These are phyloP conservation scores for Teratosphaeria epicoccoides DNA, from an alignment of 2,329 filamentous ascomycete species.

Conservation along the genomic window DNA sequence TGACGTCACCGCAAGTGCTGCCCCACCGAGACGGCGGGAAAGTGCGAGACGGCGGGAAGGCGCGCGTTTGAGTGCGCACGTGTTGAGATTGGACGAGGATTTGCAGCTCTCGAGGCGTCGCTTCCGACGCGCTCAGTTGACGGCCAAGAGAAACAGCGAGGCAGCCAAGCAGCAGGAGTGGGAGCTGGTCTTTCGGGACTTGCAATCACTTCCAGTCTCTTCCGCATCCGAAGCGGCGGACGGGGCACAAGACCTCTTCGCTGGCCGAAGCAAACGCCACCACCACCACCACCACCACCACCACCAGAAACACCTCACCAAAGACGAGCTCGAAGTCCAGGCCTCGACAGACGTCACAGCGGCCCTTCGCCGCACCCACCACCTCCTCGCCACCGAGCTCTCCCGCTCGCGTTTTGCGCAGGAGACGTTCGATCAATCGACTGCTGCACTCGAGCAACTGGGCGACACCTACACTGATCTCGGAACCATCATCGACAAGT, in stretches of 20 bases:
- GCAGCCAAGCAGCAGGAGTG: constrained; percentile 66
- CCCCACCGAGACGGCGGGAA: constrained; percentile 30
- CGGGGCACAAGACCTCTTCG: constrained; percentile 28
- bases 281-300: too few relatives aligned
- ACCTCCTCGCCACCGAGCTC: constrained; percentile 75
- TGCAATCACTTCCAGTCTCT: constrained; percentile 35
- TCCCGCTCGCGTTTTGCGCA: constrained; percentile 80
- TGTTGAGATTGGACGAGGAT: constrained; percentile 58
- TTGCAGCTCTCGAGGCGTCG: constrained; percentile 54
- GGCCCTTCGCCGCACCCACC: constrained; percentile 74
- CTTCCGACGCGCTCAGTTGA: constrained; percentile 73
- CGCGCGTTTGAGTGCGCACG: constrained; percentile 54
- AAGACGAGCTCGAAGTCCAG: constrained; percentile 62
- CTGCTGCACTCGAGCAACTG: constrained; percentile 68
- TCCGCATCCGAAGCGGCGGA: constrained; percentile 18
- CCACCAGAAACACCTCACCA: constrained; percentile 44
- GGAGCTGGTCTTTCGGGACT: constrained; percentile 60
- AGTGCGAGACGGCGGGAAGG: constrained; percentile 45
- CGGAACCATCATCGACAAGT: constrained; percentile 64
- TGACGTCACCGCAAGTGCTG: constrained; percentile 46
- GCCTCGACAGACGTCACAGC: constrained; percentile 76
- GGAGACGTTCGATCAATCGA: constrained; percentile 75
- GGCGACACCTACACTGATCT: constrained; percentile 72
- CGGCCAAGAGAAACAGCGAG: constrained; percentile 65
- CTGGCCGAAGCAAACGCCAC: constrained; percentile 18